A percentile compares a stretch with the other conserved stretches of the same genome.
Evolutionary conservation across 2,329 filamentous ascomycete genomes (phyloP).

Genomic region (Cladophialophora chaetospira): DNA sequence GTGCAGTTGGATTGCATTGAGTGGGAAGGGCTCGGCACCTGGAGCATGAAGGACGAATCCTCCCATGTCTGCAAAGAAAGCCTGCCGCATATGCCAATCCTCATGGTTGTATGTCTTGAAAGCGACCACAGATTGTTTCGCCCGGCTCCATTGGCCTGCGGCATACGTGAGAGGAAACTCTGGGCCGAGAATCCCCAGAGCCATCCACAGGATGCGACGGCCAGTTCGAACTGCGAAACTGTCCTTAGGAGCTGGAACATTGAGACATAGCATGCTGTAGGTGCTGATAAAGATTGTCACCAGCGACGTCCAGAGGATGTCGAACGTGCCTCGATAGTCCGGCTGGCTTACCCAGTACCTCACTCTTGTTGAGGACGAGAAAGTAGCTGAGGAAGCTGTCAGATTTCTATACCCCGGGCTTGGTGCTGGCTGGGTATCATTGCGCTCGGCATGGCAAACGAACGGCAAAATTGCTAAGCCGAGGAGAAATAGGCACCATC

Average conservation of each 20-base stretch:
- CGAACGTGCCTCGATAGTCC: slow-evolving; percentile 43
- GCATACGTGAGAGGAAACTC: slow-evolving; percentile 43
- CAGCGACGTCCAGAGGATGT: slow-evolving; percentile 44
- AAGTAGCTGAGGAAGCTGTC: background rate
- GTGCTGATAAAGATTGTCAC: slow-evolving; percentile 48
- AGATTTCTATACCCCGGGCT: background rate
- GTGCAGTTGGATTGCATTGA: slow-evolving; percentile 40
- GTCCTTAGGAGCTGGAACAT: slow-evolving; percentile 40
- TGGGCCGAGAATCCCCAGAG: slow-evolving; percentile 42
- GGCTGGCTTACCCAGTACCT: slow-evolving; percentile 40
- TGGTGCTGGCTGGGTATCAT: background rate
- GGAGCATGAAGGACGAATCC: slow-evolving; percentile 41
- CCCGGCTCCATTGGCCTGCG: slow-evolving; percentile 41
- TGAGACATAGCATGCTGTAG: slow-evolving; percentile 46
- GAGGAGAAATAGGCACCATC: background rate
- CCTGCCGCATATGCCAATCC: slow-evolving; percentile 45
- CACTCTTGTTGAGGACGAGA: slow-evolving; percentile 1
- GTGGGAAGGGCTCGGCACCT: slow-evolving; percentile 39
- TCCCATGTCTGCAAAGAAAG: slow-evolving; percentile 48
- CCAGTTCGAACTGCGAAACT: slow-evolving; percentile 36
- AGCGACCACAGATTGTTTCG: slow-evolving; percentile 38
- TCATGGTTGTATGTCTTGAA: slow-evolving; percentile 28
- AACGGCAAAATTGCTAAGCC: background rate
- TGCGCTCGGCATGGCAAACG: background rate
- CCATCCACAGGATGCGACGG: slow-evolving; percentile 41